Evolutionary conservation across 2,329 filamentous ascomycete genomes (phyloP), one percentile per base, ranked within the genome.

Genomic region (Chalara sp.): DNA sequence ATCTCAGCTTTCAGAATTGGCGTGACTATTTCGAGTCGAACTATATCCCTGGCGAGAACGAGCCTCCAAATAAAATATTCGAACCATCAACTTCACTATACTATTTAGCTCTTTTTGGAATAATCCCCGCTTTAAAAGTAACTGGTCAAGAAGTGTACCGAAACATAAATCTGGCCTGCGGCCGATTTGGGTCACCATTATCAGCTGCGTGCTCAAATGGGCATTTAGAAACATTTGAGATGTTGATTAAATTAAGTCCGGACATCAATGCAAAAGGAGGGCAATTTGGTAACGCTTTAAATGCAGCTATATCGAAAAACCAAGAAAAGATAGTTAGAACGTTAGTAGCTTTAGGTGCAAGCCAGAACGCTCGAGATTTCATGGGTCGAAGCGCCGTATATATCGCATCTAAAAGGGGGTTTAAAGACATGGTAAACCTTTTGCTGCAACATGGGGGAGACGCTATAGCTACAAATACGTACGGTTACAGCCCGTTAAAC

Each of bases 81-180:
- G 28, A 33, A 13, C 33, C 30, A 49, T 32, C 35, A 33, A 10
- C 37, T 41, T 44, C 44, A 45, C 11, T 50, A 41, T 50, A 31
- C 43, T 50, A 50, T 39, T 32, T 43, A 6, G 45, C 48, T 5
- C 33, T 45, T 45, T 43, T 50, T 50, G 48, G 48, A 39, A 32
- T 50, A 37, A 32, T 5, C 39, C 32, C 45, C 5, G 40, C 32
- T 21, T 32, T 46, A 39, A 47, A 41, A 43, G 47, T 46, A 5
- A 42, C 46, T 11, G 31, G 46, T 47, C 42, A 50, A 47, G 44
- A 50, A 47, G 43, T 8, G 28, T 41, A 46, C 3, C 30, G 32
- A 31, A 31, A 45, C 41, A 4, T 45, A 29, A 45, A 45, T 45
- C 29, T 44, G 44, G 28, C 45, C 28, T 6, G 35, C 45, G 47